These are phyloP conservation scores for Populus hybrid DNA, from an alignment of 441 rosid species.

Conservation along the genomic window DNA sequence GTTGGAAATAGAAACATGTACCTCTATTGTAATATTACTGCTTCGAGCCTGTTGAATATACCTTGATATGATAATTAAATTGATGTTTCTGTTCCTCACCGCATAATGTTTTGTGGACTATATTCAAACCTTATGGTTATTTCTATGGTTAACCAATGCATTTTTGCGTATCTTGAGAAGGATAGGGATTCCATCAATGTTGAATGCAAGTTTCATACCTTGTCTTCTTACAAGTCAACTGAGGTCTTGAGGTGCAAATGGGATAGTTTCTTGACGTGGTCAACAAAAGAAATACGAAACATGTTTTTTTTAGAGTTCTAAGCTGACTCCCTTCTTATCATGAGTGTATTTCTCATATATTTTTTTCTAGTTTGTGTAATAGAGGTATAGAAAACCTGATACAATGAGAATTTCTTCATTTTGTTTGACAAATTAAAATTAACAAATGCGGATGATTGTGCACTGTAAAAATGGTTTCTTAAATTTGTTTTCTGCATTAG, in stretches of 20 bases:
- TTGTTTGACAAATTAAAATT: background rate
- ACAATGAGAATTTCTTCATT: background rate
- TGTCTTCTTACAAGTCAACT: background rate
- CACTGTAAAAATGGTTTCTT: background rate
- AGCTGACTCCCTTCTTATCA: background rate
- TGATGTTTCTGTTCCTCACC: conserved; percentile 1
- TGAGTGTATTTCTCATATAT: background rate
- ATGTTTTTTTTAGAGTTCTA: background rate
- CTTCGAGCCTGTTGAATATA: background rate
- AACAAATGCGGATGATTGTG: background rate
- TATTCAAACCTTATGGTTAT: background rate
- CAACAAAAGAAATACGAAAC: background rate
- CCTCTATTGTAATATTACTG: background rate
- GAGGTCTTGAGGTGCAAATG: background rate
- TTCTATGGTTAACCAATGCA: background rate
- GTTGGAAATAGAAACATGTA: background rate
- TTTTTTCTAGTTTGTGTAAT: background rate
- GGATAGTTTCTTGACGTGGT: background rate
- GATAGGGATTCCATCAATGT: background rate
- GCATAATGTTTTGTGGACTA: background rate
- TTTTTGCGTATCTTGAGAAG: background rate
- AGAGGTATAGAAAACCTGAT: background rate
- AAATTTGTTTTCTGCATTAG: background rate
- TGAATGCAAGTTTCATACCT: background rate
- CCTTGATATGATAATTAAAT: conserved; percentile 1